A percentile compares a stretch with the other conserved stretches of the same genome.
These are phyloP conservation scores for Zalerion maritima DNA, from an alignment of 495 filamentous ascomycete species.

Conservation along the genomic window DNA sequence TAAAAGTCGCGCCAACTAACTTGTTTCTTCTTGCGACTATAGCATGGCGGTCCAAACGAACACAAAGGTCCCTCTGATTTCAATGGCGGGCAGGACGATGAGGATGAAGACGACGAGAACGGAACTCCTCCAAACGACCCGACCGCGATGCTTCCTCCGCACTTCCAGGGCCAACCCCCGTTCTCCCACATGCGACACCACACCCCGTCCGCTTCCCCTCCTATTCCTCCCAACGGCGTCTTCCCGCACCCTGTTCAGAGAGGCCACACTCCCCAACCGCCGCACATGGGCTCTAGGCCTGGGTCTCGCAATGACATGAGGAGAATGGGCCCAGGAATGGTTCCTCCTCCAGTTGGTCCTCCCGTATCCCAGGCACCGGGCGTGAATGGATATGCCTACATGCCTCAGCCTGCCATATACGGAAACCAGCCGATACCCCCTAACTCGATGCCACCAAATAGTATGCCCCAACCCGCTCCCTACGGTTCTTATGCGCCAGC, in stretches of 20 bases:
- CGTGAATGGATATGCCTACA: conserved; percentile 69
- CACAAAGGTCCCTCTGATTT: conserved; percentile 95
- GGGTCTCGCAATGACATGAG: conserved; percentile 67
- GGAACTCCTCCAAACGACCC: conserved; percentile 49
- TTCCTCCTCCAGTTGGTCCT: conserved; percentile 42
- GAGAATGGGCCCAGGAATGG: conserved; percentile 57
- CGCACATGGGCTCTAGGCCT: conserved; percentile 62
- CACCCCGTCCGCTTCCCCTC: conserved; percentile 79
- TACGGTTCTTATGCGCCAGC: conserved; percentile 22
- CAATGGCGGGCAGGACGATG: conserved; percentile 64
- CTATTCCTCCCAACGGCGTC: conserved; percentile 68
- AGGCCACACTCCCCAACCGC: conserved; percentile 68
- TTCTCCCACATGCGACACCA: conserved; percentile 69
- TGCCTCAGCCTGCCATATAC: conserved; percentile 75
- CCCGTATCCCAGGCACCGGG: conserved; percentile 47
- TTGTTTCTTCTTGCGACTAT: conserved; percentile 8
- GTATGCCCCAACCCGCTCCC: conserved; percentile 34
- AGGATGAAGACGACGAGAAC: conserved; percentile 83
- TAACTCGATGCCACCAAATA: conserved; percentile 29
- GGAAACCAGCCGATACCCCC: conserved; percentile 48
- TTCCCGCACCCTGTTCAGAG: conserved; percentile 43
- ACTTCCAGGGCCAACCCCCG: conserved; percentile 57
- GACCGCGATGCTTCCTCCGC: conserved; percentile 53
- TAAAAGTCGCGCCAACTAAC: conserved; percentile 13
- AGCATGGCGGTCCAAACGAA: conserved; percentile 89